A percentile compares a stretch with the other conserved stretches of the same genome.
phyloP scores from a whole-genome alignment of 257 asterid species.

The Linaria vulgaris region DNA sequence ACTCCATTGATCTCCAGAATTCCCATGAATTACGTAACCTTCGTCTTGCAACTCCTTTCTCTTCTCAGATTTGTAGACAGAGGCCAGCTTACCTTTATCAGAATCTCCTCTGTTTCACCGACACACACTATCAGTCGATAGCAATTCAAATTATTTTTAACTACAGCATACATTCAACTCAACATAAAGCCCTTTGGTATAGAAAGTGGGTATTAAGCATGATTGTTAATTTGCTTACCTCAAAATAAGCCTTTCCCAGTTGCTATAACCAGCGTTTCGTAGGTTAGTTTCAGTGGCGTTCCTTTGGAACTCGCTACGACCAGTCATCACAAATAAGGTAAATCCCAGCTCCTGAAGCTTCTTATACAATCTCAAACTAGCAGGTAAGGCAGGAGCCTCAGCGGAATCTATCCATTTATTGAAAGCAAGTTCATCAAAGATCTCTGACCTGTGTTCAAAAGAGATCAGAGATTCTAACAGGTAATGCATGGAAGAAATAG shows the following conservation, averaged over 20 bases:
- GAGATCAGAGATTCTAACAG: not conserved
- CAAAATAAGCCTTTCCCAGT: slow-evolving; percentile 78
- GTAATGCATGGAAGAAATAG: not conserved
- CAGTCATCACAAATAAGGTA: slow-evolving; percentile 66
- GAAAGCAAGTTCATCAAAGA: slow-evolving; percentile 53
- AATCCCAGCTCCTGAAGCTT: slow-evolving; percentile 60
- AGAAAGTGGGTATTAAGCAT: no score
- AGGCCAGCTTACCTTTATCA: slow-evolving; percentile 62
- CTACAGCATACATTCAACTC: no score
- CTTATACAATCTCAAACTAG: slow-evolving; percentile 69
- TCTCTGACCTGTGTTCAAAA: slow-evolving; percentile 47
- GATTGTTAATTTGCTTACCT: slow-evolving; percentile 44
- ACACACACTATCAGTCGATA: not conserved
- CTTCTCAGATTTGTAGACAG: slow-evolving; percentile 70
- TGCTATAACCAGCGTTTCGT: slow-evolving; percentile 53
- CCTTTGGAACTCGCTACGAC: slow-evolving; percentile 75
- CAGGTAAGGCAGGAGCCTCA: slow-evolving; percentile 67
- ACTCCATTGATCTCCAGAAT: slow-evolving; percentile 95
- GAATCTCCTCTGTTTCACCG: slow-evolving; percentile 49
- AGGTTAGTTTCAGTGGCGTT: slow-evolving; percentile 59
- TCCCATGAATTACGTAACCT: slow-evolving; percentile 73
- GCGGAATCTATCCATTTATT: slow-evolving; percentile 68
- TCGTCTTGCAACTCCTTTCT: slow-evolving; percentile 73
- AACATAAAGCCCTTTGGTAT: no score
- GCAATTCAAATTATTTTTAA: not conserved